phyloP scores from a whole-genome alignment of 2,329 filamentous ascomycete genomes.

The Aureobasidium sp. region DNA sequence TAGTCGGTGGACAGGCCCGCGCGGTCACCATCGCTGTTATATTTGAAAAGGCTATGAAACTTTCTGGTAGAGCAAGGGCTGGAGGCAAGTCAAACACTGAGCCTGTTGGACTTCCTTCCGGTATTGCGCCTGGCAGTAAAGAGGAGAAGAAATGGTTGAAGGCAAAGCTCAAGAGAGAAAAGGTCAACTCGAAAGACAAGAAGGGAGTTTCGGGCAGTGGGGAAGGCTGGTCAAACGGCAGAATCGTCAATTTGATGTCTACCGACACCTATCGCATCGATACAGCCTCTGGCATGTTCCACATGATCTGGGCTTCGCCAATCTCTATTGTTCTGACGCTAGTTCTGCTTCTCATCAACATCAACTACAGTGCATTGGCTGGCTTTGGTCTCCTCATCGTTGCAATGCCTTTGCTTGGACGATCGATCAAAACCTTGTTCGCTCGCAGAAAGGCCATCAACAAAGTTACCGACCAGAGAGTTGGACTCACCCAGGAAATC shows the following conservation, averaged over 20 bases:
- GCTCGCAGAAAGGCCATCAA: conserved; percentile 83
- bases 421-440: conserved; percentile 81
- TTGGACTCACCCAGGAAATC: conserved; percentile 93
- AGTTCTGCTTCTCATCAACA: conserved; percentile 82
- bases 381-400: conserved; percentile 87
- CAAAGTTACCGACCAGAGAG: conserved; percentile 92
- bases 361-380: conserved; percentile 90
- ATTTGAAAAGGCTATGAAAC: conserved; percentile 91
- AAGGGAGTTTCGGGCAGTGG: conserved; percentile 71
- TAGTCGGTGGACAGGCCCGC: conserved; percentile 86
- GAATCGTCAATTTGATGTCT: conserved; percentile 94
- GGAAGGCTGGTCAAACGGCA: conserved; percentile 90
- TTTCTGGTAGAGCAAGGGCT: conserved; percentile 89
- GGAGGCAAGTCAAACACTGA: conserved; percentile 65
- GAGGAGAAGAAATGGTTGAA: conserved; percentile 59
- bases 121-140: conserved; percentile 53
- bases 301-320: conserved; percentile 91
- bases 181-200: conserved; percentile 45
- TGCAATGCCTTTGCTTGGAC: conserved; percentile 80
- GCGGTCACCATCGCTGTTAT: conserved; percentile 87
- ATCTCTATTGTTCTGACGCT: conserved; percentile 82
- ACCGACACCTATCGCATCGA: conserved; percentile 96
- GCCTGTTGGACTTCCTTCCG: conserved; percentile 37
- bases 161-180: conserved; percentile 47
- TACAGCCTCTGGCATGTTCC: conserved; percentile 88